Base-by-base conservation (phyloP, 768 basidiomycete genomes). In the Termitomyces bulborhizus region DNA sequence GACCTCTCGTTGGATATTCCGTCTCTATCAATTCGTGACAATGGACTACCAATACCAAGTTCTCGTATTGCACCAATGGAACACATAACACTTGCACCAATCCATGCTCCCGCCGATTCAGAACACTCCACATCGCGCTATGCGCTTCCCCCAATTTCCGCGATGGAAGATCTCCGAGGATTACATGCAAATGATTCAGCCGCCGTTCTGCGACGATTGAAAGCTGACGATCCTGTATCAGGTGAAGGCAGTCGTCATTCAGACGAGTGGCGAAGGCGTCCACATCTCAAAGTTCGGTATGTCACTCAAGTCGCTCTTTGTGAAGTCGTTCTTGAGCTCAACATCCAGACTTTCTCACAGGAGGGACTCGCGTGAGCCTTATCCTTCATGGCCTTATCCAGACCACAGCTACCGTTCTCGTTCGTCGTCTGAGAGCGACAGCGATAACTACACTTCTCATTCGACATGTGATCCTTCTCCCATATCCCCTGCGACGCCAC, bases 71-170 rank as follows among this genome's bases (percentile, higher is more conserved):
- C 39, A 1, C 50, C 60, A 1, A 48, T 60, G 56, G 71, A 77
- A 32, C 63, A 64, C 11, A 72, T 77, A 27, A 72, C 66, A 5
- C 66, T 78, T 3, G 71, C 79, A 7, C 79, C 77, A 16, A 71
- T 79, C 40, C 70, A 72, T 46, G 62, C 68, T 2, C 66, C 70
- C 12, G 55, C 63, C 26, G 61, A 61, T 29, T 59, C 59, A 54
- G 63, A 63, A 41, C 59, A 68, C 15, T 68, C 62, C 27, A 68
- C 68, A 15, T 66, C 76, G 1, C 69, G 73, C 1, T 84, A 84
- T 57, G 80, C 84, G 1, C 65, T 88, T 3, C 86, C 85, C 1
- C 84, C 86, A 0, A 87, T 88, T 54, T 83, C 86, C 6, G 81
- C 84, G 0, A 69, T 90, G 61, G 86, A 88, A 65, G 81, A 82